Evolutionary conservation across 208 protist genomes (phyloP).

Genomic region (Leishmania amazonensis): DNA sequence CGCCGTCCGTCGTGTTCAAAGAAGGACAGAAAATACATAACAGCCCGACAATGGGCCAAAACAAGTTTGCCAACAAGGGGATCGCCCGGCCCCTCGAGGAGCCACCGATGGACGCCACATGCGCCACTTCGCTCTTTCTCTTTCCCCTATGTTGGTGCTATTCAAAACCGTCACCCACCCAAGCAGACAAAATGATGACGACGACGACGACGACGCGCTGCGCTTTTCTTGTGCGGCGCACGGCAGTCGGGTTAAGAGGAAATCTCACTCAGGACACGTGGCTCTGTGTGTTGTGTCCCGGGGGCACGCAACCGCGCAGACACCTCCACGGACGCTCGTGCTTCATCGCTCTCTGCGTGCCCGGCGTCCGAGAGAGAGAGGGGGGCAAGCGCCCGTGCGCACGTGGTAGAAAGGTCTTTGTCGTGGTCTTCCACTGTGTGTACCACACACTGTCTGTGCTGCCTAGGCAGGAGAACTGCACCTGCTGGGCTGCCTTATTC

Average conservation of each 20-base stretch:
- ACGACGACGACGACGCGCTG: neutral
- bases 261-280: neutral
- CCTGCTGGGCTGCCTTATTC: neutral
- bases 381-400: neutral
- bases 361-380: neutral
- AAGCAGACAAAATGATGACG: too few species aligned
- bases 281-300: neutral
- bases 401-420: neutral
- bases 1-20: too few species aligned
- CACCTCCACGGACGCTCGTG: neutral
- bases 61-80: neutral
- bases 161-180: too few species aligned
- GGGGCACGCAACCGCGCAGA: neutral
- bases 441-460: neutral
- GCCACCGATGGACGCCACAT: neutral
- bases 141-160: neutral
- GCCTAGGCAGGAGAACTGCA: neutral
- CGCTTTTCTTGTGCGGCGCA: neutral
- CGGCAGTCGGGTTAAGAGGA: neutral
- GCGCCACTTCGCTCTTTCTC: neutral
- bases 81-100: neutral
- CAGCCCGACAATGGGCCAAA: neutral
- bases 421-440: neutral
- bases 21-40: neutral
- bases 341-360: neutral